Evolutionary conservation across 139 green algal species (phyloP), one percentile per base, ranked within the genome.

Genomic region (Chlamydomonas sp.): DNA sequence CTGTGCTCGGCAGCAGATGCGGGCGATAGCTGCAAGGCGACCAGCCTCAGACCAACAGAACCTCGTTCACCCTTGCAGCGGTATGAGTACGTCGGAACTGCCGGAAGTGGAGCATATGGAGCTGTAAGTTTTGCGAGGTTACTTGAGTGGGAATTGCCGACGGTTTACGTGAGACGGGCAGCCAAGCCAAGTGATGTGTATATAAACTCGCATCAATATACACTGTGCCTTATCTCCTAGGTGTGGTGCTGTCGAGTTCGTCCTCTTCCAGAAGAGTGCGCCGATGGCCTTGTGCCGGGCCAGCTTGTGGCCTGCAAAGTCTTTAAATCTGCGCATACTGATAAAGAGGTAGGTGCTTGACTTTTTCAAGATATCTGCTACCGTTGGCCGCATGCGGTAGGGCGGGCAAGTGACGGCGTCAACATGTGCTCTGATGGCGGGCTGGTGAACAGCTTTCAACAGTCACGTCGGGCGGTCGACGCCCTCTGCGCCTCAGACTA

Each of bases 241-340:
- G 80, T 86, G 3, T 86, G 80, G 80, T 59, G 78, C 7, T 86
- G 80, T n/a, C 80, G 80, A 6, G 80, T 86, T 59, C 57, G 80
- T 6, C 68, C 68, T 2, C n/a, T 86, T 5, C 59, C 68, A 7
- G 80, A 69, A 6, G 69, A 77, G 15, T 17, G 17, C 4, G 49
- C 3, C 6, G 80, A 78, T 61, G 68, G 68, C 9, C 18, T 86
- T 6, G 7, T n/a, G 49, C 59, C 68, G 18, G 80, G 80, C 8
- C 77, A 78, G 80, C 80, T 86, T 0, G 80, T 86, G 15, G 80
- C 80, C 12, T 86, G 80, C 69, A 86, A 86, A 49, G 80, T 86
- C 8, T 86, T 86, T 18, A 59, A 60, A 15, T 60, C 68, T 63
- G 80, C 80, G 5, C 80, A 86, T 58, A 86, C 80, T 0, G 80